These are phyloP conservation scores for Phytophthora pisi DNA, from an alignment of 352 stramenopile genomes.

Conservation along the genomic window DNA sequence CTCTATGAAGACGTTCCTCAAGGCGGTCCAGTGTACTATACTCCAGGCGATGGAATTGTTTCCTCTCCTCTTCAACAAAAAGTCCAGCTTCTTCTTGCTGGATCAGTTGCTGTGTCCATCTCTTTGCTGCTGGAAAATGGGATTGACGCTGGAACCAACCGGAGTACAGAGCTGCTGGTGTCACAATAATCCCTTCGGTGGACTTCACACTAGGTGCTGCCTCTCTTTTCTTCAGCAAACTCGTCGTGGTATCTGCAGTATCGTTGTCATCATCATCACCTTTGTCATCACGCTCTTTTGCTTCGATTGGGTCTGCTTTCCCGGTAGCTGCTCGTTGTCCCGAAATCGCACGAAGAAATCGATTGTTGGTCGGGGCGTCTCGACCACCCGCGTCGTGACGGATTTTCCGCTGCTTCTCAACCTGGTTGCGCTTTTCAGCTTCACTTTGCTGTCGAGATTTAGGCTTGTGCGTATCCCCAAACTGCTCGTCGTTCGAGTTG, in stretches of 20 bases:
- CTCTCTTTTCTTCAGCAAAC: conserved; percentile 18
- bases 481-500: conserved; percentile 5
- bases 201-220: conserved; percentile 2
- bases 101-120: conserved; percentile 48
- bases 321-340: conserved; percentile 7
- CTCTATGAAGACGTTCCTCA: conserved; percentile 54
- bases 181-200: conserved; percentile 28
- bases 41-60: conserved; percentile 43
- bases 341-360: conserved; percentile 53
- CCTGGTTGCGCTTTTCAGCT: conserved; percentile 37
- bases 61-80: conserved; percentile 47
- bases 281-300: background rate
- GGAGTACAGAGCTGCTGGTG: conserved; percentile 12
- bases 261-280: conserved; percentile 10
- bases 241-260: conserved; percentile 12
- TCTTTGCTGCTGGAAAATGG: conserved; percentile 6
- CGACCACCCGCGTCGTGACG: conserved; percentile 23
- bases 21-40: conserved; percentile 58
- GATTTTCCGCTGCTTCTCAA: conserved; percentile 45
- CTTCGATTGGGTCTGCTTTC: background rate
- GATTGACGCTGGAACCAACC: conserved; percentile 14
- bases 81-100: conserved; percentile 53
- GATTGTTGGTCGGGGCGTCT: conserved; percentile 49
- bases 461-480: background rate
- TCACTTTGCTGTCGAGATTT: conserved; percentile 39